A percentile compares a stretch with the other conserved stretches of the same genome.
Evolutionary conservation across 148 eudicot genomes (phyloP).

Genomic region (Suaeda aralocaspica): DNA sequence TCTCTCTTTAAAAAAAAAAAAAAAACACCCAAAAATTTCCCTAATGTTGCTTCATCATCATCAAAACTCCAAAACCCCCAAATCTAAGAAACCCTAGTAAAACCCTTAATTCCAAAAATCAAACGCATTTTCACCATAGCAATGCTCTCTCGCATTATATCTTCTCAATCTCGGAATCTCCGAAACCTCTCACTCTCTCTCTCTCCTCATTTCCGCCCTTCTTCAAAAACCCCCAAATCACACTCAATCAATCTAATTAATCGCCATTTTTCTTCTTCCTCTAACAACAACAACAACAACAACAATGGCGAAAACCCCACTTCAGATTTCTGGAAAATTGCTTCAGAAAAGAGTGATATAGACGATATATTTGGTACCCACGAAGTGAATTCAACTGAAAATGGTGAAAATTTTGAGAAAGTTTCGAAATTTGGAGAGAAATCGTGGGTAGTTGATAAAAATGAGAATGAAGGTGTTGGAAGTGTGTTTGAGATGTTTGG

Average conservation of each 20-base stretch:
- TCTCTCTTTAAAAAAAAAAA: too few species aligned
- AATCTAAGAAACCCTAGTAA: conserved; percentile 17
- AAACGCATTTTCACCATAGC: background rate
- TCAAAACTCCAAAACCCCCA: background rate
- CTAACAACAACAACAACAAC: conserved; percentile 21
- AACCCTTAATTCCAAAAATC: background rate
- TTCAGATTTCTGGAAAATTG: conserved; percentile 50
- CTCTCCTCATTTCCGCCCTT: conserved; percentile 9
- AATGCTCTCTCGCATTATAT: conserved; percentile 34
- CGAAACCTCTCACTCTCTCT: conserved; percentile 16
- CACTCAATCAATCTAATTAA: conserved; percentile 3
- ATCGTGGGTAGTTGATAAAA: conserved; percentile 25
- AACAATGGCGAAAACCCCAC: conserved; percentile 19
- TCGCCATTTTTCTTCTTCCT: conserved; percentile 44
- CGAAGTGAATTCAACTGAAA: conserved; percentile 4
- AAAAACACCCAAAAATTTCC: background rate
- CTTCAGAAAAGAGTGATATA: conserved; percentile 33
- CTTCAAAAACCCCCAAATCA: conserved; percentile 2
- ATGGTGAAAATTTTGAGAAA: background rate
- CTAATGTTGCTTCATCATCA: background rate
- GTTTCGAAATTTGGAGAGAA: background rate
- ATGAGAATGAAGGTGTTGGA: conserved; percentile 9
- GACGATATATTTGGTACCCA: conserved; percentile 42
- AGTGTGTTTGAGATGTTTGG: conserved; percentile 30
- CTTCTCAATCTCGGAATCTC: conserved; percentile 27